Evolutionary conservation across 148 eudicot species (phyloP), one percentile per base, ranked within the genome.

Genomic region (Bassia scoparia): DNA sequence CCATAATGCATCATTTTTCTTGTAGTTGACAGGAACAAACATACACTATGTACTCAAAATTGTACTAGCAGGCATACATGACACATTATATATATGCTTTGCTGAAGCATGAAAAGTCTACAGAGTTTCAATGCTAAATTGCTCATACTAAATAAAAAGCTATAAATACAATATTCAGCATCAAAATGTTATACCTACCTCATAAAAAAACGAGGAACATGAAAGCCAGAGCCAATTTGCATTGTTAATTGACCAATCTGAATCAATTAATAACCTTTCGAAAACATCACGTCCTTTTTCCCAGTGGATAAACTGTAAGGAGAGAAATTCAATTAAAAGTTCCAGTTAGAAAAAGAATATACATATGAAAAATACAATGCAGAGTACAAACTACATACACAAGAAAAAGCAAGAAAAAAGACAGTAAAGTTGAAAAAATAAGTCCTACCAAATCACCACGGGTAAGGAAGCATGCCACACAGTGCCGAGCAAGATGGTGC

Each of bases 221-320:
- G 97, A 93, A 55, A 93, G 89, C 98, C 98, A 93, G 59, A 93
- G 73, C 98, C 98, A 93, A 76, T 93, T 93, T 71, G 87, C 98
- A 43, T 93, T 93, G 75, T 90, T 93, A 61, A 93, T 82, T 68
- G 98, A 81, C 98, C 97, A 89, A 77, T 93, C 97, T 2, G 92
- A 86, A 84, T 93, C 98, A 34, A 93, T 89, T 79, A 93, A 80
- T 77, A 93, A 89, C 80, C 97, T 89, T 78, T 93, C 97, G 67
- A 93, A 93, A 52, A 93, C 89, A 82, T 90, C 89, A 46, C 98
- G 97, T 23, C 98, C 98, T 83, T 80, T 93, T 83, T 93, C 98
- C 98, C 98, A 93, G 52, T 93, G 90, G 61, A 90, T 76, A 78
- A 93, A 93, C 98, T 93, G 83, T 60, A 7, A 74, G 67, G n/a